Evolutionary conservation across 176 grass and related monocot species (phyloP).

Genomic region (Cocos nucifera): DNA sequence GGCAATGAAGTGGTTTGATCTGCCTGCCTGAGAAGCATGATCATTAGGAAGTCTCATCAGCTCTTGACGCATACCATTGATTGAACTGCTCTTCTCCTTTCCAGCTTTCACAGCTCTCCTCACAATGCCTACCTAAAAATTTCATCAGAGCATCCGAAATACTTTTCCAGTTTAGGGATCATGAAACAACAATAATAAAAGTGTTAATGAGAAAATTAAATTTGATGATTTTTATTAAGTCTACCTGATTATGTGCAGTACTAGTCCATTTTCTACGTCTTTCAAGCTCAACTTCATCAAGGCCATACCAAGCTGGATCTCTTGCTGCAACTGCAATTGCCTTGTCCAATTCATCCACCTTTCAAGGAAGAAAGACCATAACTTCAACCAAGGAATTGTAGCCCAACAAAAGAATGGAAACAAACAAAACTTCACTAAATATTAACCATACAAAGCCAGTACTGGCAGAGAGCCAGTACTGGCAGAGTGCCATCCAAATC

Average conservation of each 20-base stretch:
- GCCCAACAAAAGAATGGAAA: background rate
- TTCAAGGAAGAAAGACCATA: slow-evolving; percentile 15
- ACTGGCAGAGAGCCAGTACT: too few species aligned
- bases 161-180: background rate
- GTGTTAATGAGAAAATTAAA: background rate
- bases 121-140: slow-evolving; percentile 3
- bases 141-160: background rate
- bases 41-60: slow-evolving; percentile 16
- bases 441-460: too few species aligned
- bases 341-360: slow-evolving; percentile 93
- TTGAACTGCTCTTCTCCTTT: background rate
- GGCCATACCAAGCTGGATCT: slow-evolving; percentile 83
- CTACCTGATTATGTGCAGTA: slow-evolving; percentile 58
- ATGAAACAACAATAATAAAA: too few species aligned
- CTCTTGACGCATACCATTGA: slow-evolving; percentile 12
- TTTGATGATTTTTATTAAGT: background rate
- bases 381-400: slow-evolving; percentile 13
- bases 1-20: background rate
- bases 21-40: slow-evolving; percentile 4
- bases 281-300: slow-evolving; percentile 67
- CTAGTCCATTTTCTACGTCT: slow-evolving; percentile 64
- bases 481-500: too few species aligned
- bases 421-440: too few species aligned
- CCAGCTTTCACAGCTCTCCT: slow-evolving; percentile 6
- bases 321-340: slow-evolving; percentile 65